Base-by-base conservation (phyloP, 306 rosid species). In the Vachellia collinsii region DNA sequence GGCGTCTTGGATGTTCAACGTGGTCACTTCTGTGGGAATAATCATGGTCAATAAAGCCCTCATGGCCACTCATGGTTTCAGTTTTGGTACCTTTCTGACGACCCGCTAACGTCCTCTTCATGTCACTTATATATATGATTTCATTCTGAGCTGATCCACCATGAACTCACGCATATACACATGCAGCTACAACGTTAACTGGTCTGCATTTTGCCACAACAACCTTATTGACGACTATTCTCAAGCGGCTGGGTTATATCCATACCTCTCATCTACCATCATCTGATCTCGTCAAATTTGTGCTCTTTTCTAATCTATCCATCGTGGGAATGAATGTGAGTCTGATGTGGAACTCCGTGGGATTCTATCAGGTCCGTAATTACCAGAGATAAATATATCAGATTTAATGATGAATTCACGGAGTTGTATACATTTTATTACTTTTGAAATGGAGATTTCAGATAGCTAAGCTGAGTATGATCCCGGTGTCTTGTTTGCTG, bases 261-360 rank as follows among this genome's bases (percentile, higher is more conserved):
- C 93, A 88, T 78, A 81, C 80, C 79, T 80, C 95, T 54, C 92
- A 91, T 54, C 88, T 93, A 51, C 97, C 97, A 14, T 11, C 88
- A 29, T 73, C 90, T 0, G 97, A 93, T 65, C 91, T 93, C 75
- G 64, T 93, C 81, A 91, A 84, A 81, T 93, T 87, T 86, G 92
- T 91, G 41, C 46, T 93, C 43, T 89, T 93, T 85, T 93, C 97
- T 17, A 93, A 93, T 82, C 88, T 89, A 81, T 93, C 97, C 39
- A 93, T 93, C 25, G 95, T 91, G 5, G 97, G 97, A 67, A 93
- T 93, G 96, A 91, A 93, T 61, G 91, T 91, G 70, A 93, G 97
- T 85, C 86, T 93, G 72, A 93, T 93, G 97, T 89, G 95, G 95
- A 93, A 92, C 85, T 91, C 97, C 76, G 95, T 92, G 12, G 97